phyloP scores from a whole-genome alignment of 139 green algal species.

The Chlorella ohadii region DNA sequence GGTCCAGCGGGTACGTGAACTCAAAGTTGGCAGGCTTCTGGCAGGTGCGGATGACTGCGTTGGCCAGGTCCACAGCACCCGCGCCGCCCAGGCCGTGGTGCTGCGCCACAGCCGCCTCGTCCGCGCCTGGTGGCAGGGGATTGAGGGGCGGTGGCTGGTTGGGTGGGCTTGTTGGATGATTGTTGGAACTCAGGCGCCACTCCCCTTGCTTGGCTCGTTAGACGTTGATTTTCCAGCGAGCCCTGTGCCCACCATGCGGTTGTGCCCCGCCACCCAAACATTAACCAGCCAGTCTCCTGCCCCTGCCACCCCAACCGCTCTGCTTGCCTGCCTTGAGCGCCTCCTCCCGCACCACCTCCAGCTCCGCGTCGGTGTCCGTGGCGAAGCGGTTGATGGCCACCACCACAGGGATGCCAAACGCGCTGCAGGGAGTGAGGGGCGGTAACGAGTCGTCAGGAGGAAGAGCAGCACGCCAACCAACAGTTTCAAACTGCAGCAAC shows the following conservation, averaged over 20 bases:
- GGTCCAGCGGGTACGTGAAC: slow-evolving; percentile 72
- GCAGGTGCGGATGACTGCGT: slow-evolving; percentile 87
- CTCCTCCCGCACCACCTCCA: slow-evolving; percentile 68
- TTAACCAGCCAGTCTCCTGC: too few relatives aligned
- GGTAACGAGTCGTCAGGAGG: too few relatives aligned
- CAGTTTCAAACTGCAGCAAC: too few relatives aligned
- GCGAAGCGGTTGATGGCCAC: slow-evolving; percentile 95
- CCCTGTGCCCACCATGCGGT: too few relatives aligned
- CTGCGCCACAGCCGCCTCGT: slow-evolving; percentile 84
- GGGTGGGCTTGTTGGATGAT: too few relatives aligned
- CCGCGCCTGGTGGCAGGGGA: slow-evolving; percentile 67
- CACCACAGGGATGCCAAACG: slow-evolving; percentile 91
- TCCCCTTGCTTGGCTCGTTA: too few relatives aligned
- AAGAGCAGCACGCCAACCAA: too few relatives aligned
- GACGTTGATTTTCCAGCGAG: too few relatives aligned
- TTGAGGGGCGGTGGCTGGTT: too few relatives aligned
- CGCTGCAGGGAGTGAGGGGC: neutral
- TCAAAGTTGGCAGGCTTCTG: slow-evolving; percentile 73
- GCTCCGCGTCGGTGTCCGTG: slow-evolving; percentile 86
- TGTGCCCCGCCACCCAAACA: too few relatives aligned
- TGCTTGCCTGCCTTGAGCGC: slow-evolving; percentile 50
- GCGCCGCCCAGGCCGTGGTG: slow-evolving; percentile 92
- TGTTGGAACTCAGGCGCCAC: too few relatives aligned
- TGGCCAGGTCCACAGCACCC: slow-evolving; percentile 86
- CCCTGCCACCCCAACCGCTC: too few relatives aligned